A percentile compares a stretch with the other conserved stretches of the same genome.
Conservation (phyloP, 2,329 filamentous ascomycete genomes). For the Colletotrichum viniferum region DNA sequence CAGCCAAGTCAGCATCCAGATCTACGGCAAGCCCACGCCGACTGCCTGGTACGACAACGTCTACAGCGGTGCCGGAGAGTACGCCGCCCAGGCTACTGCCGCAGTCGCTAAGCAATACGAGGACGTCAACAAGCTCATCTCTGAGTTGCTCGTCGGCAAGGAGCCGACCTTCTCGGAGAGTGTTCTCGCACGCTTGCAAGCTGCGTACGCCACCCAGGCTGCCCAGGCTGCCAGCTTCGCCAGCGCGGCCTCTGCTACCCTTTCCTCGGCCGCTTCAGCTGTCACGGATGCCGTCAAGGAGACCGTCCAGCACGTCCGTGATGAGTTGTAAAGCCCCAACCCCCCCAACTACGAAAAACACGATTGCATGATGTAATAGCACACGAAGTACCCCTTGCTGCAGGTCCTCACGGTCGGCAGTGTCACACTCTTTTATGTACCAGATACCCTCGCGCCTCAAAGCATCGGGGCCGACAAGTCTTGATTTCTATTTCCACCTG, state of each 20-base stretch:
- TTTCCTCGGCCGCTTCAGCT: conserved; percentile 14
- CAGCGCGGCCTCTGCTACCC: conserved; percentile 34
- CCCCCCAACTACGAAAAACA: background rate
- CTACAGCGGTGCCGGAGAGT: conserved; percentile 55
- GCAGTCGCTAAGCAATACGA: conserved; percentile 63
- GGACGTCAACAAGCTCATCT: conserved; percentile 73
- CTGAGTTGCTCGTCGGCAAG: conserved; percentile 77
- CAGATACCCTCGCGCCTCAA: conserved; percentile 21
- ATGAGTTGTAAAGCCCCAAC: conserved; percentile 42
- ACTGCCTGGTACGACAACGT: conserved; percentile 60
- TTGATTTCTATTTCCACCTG: conserved; percentile 20
- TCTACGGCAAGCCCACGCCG: conserved; percentile 70
- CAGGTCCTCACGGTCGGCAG: background rate
- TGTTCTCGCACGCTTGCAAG: conserved; percentile 73
- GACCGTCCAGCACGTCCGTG: conserved; percentile 36
- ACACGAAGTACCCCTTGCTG: conserved; percentile 11
- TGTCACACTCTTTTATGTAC: conserved; percentile 14
- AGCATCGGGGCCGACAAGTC: conserved; percentile 7
- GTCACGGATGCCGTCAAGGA: conserved; percentile 49
- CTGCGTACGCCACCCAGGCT: conserved; percentile 72
- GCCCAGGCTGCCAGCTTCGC: conserved; percentile 54
- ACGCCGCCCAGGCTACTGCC: conserved; percentile 64
- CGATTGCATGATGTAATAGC: conserved; percentile 20
- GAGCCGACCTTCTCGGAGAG: conserved; percentile 84
- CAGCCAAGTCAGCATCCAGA: conserved; percentile 67